These are phyloP conservation scores for Tuber borchii DNA, from an alignment of 495 filamentous ascomycete species.

Conservation along the genomic window DNA sequence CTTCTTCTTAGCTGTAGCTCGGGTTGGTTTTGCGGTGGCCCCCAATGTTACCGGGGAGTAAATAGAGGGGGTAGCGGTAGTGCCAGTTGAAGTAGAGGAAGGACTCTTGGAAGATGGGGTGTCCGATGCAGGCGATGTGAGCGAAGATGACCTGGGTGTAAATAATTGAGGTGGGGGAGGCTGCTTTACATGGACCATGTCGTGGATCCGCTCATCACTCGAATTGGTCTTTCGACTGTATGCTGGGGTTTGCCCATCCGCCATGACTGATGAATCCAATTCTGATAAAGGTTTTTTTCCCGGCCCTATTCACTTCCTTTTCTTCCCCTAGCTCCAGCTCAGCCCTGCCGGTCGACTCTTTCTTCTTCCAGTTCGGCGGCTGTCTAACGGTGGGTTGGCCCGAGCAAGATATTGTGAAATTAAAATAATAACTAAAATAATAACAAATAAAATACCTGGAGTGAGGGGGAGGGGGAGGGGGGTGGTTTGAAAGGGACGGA, in stretches of 20 bases:
- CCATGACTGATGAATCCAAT: constrained; percentile 35
- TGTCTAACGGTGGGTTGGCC: constrained; percentile 26
- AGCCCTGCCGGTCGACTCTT: constrained; percentile 24
- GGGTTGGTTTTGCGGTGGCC: constrained; percentile 37
- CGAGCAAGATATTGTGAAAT: not conserved
- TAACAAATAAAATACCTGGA: constrained; percentile 21
- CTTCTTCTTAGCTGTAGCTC: constrained; percentile 36
- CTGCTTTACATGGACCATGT: constrained; percentile 38
- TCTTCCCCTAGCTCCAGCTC: constrained; percentile 27
- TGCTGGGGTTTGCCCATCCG: constrained; percentile 33
- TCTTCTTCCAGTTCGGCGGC: constrained; percentile 19
- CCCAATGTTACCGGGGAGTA: constrained; percentile 39
- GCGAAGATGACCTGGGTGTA: constrained; percentile 33
- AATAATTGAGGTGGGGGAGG: constrained; percentile 38
- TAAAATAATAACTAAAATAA: constrained; percentile 3
- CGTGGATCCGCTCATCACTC: constrained; percentile 29
- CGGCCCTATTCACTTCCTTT: constrained; percentile 20
- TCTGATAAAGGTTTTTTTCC: constrained; percentile 21
- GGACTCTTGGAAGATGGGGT: constrained; percentile 34
- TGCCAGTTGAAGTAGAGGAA: constrained; percentile 37
- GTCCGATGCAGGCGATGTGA: constrained; percentile 31
- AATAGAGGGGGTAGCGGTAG: constrained; percentile 31
- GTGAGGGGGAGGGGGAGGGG: constrained; percentile 9
- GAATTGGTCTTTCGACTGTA: constrained; percentile 30
- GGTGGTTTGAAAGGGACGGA: constrained; percentile 10